Evolutionary conservation across 495 filamentous ascomycete genomes (phyloP).

Genomic region (Trichocladium uniseriatum): DNA sequence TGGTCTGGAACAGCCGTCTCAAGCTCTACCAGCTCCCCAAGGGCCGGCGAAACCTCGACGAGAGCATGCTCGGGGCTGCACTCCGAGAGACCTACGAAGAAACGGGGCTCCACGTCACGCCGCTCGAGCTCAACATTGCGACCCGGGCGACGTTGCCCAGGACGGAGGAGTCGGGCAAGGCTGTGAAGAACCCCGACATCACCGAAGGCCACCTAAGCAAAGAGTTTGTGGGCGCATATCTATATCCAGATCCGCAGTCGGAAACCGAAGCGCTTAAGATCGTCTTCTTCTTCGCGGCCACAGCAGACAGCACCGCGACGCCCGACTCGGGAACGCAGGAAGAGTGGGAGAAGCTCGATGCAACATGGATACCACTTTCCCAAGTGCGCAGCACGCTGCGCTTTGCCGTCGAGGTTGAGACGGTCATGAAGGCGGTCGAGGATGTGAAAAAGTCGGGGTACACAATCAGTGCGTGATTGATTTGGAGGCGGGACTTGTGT

Average conservation of each 20-base stretch:
- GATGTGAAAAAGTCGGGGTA: slow-evolving; percentile 21
- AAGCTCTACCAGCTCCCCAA: slow-evolving; percentile 40
- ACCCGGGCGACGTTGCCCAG: slow-evolving; percentile 25
- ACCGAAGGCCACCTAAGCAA: slow-evolving; percentile 19
- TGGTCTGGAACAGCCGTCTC: slow-evolving; percentile 36
- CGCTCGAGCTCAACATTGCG: slow-evolving; percentile 29
- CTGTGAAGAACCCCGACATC: slow-evolving; percentile 16
- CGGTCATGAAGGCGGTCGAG: slow-evolving; percentile 18
- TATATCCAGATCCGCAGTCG: slow-evolving; percentile 27
- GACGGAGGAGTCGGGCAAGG: neutral
- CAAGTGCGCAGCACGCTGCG: slow-evolving; percentile 17
- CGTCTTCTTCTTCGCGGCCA: slow-evolving; percentile 25
- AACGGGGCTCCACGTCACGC: slow-evolving; percentile 30
- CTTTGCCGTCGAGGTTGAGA: slow-evolving; percentile 20
- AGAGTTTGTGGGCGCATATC: slow-evolving; percentile 21
- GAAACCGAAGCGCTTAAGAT: slow-evolving; percentile 19
- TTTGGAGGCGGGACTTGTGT: no score
- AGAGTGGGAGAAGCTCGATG: slow-evolving; percentile 21
- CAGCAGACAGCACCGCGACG: slow-evolving; percentile 18
- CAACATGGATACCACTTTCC: slow-evolving; percentile 19
- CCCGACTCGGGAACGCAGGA: slow-evolving; percentile 22
- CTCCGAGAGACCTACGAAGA: slow-evolving; percentile 41
- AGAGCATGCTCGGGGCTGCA: slow-evolving; percentile 32
- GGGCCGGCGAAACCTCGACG: slow-evolving; percentile 38
- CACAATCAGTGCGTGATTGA: slow-evolving; percentile 4